Base-by-base conservation (phyloP, 1,284 basidiomycete genomes). In the Thelephora terrestris region DNA sequence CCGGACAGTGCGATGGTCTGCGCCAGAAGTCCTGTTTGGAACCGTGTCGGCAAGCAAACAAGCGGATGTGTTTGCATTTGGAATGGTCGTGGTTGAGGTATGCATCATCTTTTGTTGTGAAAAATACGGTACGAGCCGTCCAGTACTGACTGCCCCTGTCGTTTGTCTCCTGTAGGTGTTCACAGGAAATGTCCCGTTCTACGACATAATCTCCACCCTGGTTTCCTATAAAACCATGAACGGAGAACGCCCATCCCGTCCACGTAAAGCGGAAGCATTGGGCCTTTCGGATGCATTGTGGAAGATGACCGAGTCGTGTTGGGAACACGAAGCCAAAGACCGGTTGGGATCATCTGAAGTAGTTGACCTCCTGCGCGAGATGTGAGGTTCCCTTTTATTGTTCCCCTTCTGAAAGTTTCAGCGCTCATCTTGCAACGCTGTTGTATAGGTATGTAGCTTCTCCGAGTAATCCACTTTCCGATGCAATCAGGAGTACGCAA, bases 21-120 rank as follows among this genome's bases (percentile, higher is more conserved):
- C 47, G 14, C 50, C 50, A 10, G 50, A 51, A 29, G n/a, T 51
- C 10, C 21, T 51, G 14, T 25, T 42, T 16, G 25, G 25, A 23
- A 21, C 16, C 9, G 6, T 14, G n/a, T 1, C 21, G 5, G 21
- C 39, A 21, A 42, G 39, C n/a, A 17, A n/a, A 42, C 7, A 42
- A 16, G 25, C 21, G 12, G 39, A 42, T 42, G 39, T 42, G 3
- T 42, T 23, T 25, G 39, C 39, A 18, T 42, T 42, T 20, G 12
- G 21, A 12, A 42, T 20, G 39, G 39, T 42, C 39, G 39, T 42
- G 14, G n/a, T 42, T 12, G n/a, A 42, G 39, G 39, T 42, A 18
- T 12, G 20, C 16, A 2, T 6, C 14, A 21, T n/a, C n/a, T 6
- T 14, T 25, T 20, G 5, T 25, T 20, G 5, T 21, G 21, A 21